Evolutionary conservation across 2,329 filamentous ascomycete species (phyloP).

Genomic region (Diaporthe humulicola): DNA sequence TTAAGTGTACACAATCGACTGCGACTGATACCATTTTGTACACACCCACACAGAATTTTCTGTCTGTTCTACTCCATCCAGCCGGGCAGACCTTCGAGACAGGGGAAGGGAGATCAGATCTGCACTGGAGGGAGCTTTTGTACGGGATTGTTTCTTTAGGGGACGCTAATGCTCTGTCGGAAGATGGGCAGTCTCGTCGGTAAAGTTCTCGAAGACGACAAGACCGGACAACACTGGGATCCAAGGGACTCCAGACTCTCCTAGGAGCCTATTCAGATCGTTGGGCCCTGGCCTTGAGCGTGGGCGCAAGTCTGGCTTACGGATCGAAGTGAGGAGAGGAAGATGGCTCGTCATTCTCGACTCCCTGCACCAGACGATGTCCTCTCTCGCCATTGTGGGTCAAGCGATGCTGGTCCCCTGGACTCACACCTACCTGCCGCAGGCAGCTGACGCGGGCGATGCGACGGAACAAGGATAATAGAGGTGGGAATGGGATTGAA

Average conservation of each 20-base stretch:
- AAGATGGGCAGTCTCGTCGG: background rate
- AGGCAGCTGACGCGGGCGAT: background rate
- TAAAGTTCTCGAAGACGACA: background rate
- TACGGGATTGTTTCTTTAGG: conserved; percentile 19
- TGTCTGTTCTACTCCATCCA: conserved; percentile 20
- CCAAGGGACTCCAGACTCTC: background rate
- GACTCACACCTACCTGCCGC: background rate
- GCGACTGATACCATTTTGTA: conserved; percentile 35
- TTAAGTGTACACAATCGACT: conserved; percentile 21
- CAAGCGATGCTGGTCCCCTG: background rate
- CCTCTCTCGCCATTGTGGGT: background rate
- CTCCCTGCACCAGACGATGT: conserved; percentile 15
- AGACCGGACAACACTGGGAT: background rate
- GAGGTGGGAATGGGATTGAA: conserved; percentile 2
- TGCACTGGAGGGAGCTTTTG: conserved; percentile 13
- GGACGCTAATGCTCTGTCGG: conserved; percentile 20
- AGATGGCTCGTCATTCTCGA: conserved; percentile 25
- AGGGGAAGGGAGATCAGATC: conserved; percentile 16
- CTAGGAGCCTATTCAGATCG: background rate
- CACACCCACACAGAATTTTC: conserved; percentile 29
- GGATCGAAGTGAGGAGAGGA: conserved; percentile 26
- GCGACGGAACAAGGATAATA: conserved; percentile 15
- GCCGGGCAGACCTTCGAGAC: conserved; percentile 34
- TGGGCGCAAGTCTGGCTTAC: conserved; percentile 10
- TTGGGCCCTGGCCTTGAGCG: background rate